phyloP scores from a whole-genome alignment of 1,284 basidiomycete genomes.

The Blastosporella zonata region DNA sequence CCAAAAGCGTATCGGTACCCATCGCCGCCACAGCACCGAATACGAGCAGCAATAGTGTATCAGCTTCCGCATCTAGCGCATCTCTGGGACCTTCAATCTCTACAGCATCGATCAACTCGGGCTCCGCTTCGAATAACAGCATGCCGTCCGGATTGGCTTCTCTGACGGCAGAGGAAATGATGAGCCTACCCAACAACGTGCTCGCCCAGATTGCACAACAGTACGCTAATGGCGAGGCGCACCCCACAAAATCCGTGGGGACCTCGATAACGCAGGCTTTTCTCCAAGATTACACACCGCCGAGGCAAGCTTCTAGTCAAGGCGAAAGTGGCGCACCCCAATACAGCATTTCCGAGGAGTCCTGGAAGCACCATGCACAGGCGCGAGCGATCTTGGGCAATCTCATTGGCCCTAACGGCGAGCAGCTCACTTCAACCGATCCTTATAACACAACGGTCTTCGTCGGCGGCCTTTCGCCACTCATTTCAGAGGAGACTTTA shows the following conservation, averaged over 20 bases:
- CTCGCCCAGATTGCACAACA: conserved; percentile 47
- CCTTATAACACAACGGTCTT: conserved; percentile 93
- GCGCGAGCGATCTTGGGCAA: conserved; percentile 77
- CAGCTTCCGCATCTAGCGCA: conserved; percentile 51
- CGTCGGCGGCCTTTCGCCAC: conserved; percentile 81
- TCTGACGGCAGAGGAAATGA: conserved; percentile 48
- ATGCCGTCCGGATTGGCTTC: conserved; percentile 43
- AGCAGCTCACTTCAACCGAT: conserved; percentile 80
- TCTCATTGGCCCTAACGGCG: conserved; percentile 78
- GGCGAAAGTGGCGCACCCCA: conserved; percentile 41
- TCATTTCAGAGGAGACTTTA: conserved; percentile 86
- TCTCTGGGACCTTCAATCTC: conserved; percentile 55
- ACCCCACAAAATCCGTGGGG: conserved; percentile 28
- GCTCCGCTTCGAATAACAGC: conserved; percentile 46
- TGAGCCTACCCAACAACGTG: conserved; percentile 38
- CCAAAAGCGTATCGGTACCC: conserved; percentile 64
- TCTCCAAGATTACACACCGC: conserved; percentile 26
- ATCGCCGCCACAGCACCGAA: conserved; percentile 51
- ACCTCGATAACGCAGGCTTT: conserved; percentile 24
- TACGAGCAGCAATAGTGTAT: conserved; percentile 37
- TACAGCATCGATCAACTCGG: conserved; percentile 53
- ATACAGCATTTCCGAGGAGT: conserved; percentile 65
- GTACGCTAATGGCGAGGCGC: conserved; percentile 38
- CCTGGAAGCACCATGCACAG: conserved; percentile 79
- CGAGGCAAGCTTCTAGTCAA: conserved; percentile 30